Evolutionary conservation across 495 filamentous ascomycete genomes (phyloP), one percentile per base, ranked within the genome.

Genomic region (Annulohypoxylon bovei): DNA sequence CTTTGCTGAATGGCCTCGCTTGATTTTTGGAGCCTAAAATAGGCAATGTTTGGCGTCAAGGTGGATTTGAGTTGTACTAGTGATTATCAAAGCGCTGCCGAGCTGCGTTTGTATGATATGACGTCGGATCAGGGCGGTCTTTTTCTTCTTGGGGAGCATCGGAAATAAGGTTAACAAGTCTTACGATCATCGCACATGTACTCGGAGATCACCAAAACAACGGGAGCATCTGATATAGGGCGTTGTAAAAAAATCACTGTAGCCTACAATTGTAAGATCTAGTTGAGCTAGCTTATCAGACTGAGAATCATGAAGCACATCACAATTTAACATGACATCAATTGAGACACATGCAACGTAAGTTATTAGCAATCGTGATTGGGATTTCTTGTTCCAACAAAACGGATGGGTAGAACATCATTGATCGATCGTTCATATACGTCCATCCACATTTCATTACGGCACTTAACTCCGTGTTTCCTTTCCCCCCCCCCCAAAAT

Each of bases 31-130:
- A 37, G 32, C 20, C 50, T 42, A 22, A 25, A 39, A 25, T 9
- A 33, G 46, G 37, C 27, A 22, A 67, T 20, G 11, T 18, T 14
- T 46, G 30, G 39, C 56, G 60, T 49, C 27, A 28, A 22, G 39
- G 39, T 9, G 46, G 6, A 47, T 7, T 56, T 22, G 30, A 30
- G 28, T 47, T 20, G 39, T 46, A 40, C 35, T 12, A 35, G 12
- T 35, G 64, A 14, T 30, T 59, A 33, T 42, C 44, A 32, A 25
- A 32, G 27, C 30, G 55, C 11, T 33, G 9, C 46, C 6, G 44
- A 52, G 63, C 16, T 50, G 63, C 63, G 1, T 22, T 20, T 67
- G 54, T 67, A 67, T 40, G 57, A 62, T 62, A 62, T 53, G 56
- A 33, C 20, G 28, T 47, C 14, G 37, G 64, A 37, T 22, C 11